phyloP scores from a whole-genome alignment of 768 basidiomycete species.

The Tylopilus subfusipes region DNA sequence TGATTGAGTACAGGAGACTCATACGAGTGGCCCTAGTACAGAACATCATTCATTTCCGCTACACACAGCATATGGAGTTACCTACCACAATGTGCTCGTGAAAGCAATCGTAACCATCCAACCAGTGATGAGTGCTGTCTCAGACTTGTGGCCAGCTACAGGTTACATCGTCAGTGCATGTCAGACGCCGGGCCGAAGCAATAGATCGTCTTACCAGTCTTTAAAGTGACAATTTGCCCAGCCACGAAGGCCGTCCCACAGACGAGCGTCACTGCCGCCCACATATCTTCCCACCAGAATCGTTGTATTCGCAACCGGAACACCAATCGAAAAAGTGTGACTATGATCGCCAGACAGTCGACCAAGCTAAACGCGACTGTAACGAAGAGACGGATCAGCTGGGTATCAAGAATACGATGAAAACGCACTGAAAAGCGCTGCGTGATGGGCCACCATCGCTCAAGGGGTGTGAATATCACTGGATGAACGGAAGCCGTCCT shows the following conservation, averaged over 20 bases:
- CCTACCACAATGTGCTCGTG: background rate
- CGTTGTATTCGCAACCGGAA: slow-evolving; percentile 14
- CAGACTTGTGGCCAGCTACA: background rate
- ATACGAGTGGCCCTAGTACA: background rate
- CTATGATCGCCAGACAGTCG: slow-evolving; percentile 2
- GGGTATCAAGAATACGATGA: no score
- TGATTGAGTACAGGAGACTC: background rate
- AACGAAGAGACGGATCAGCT: background rate
- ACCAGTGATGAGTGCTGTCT: background rate
- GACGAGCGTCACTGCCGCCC: slow-evolving; percentile 13
- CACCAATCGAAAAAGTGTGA: slow-evolving; percentile 14
- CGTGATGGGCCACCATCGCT: no score
- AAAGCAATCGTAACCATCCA: background rate
- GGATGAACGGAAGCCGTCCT: no score
- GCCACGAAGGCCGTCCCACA: background rate
- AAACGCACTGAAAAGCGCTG: no score
- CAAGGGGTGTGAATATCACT: no score
- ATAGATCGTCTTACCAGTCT: background rate
- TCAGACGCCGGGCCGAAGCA: no score
- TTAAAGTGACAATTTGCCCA: background rate
- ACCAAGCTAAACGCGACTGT: slow-evolving; percentile 6
- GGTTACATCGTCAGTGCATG: background rate
- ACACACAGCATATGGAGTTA: background rate
- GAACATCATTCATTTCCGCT: no score
- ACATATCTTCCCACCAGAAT: slow-evolving; percentile 25